phyloP scores from a whole-genome alignment of 805 yeast species.

The Lipomyces mesembrius region DNA sequence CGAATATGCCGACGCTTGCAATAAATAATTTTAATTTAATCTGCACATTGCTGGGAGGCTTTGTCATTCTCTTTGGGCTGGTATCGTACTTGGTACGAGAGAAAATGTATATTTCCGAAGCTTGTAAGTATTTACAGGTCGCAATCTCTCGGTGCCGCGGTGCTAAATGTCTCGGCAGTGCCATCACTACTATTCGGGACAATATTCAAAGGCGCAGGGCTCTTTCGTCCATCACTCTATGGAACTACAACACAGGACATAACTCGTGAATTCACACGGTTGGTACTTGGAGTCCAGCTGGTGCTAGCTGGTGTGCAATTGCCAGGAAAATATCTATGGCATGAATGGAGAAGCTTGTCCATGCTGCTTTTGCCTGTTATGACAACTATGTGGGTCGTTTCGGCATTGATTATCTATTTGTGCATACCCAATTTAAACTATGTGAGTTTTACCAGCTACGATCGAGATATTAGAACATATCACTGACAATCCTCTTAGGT shows the following conservation, averaged over 20 bases:
- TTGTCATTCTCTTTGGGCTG: constrained; percentile 60
- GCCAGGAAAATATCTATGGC: constrained; percentile 66
- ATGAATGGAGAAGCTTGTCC: constrained; percentile 62
- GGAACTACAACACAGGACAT: constrained; percentile 52
- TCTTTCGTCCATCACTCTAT: constrained; percentile 62
- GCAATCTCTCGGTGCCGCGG: background rate
- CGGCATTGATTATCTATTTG: constrained; percentile 65
- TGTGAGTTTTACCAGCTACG: constrained; percentile 7
- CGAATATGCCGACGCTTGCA: constrained; percentile 29
- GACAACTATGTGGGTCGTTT: constrained; percentile 71
- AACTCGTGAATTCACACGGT: constrained; percentile 63
- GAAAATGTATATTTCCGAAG: constrained; percentile 64
- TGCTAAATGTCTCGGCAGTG: constrained; percentile 38
- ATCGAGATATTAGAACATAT: background rate
- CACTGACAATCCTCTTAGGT: constrained; percentile 39
- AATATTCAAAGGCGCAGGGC: constrained; percentile 59
- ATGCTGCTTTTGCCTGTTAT: constrained; percentile 67
- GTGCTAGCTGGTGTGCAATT: constrained; percentile 75
- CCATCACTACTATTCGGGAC: constrained; percentile 68
- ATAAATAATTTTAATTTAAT: constrained; percentile 48
- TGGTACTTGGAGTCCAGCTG: constrained; percentile 71
- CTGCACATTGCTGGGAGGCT: constrained; percentile 66
- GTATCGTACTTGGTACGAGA: constrained; percentile 65
- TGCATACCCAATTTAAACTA: constrained; percentile 61
- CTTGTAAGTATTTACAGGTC: constrained; percentile 42